Evolutionary conservation across 192 early-diverging fungal genomes (phyloP).

Genomic region (Coemansia sp.): DNA sequence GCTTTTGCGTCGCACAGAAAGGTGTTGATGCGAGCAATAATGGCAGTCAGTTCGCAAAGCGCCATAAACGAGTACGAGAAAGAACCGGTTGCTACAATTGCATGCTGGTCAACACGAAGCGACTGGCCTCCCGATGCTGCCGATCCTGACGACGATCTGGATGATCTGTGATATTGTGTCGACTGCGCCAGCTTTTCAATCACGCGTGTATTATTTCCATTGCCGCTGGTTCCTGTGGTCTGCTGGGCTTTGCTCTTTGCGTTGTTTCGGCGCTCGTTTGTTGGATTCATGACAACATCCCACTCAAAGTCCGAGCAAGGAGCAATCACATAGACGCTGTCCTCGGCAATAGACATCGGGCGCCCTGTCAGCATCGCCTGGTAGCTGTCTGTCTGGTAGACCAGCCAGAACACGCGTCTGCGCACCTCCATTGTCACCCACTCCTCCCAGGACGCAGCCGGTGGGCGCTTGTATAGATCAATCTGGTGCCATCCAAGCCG

Average conservation of each 20-base stretch:
- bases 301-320: constrained; percentile 55
- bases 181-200: constrained; percentile 6
- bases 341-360: constrained; percentile 47
- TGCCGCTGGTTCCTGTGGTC: neutral
- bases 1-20: constrained; percentile 52
- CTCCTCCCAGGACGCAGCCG: constrained; percentile 38
- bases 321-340: constrained; percentile 48
- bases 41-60: constrained; percentile 51
- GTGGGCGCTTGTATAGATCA: constrained; percentile 42
- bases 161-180: constrained; percentile 19
- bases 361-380: constrained; percentile 54
- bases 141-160: constrained; percentile 35
- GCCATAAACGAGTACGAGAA: constrained; percentile 57
- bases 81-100: constrained; percentile 51
- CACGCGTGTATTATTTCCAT: neutral
- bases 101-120: constrained; percentile 29
- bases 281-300: constrained; percentile 33
- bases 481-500: constrained; percentile 49
- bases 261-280: neutral
- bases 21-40: constrained; percentile 43
- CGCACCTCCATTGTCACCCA: constrained; percentile 43
- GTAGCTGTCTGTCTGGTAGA: constrained; percentile 56
- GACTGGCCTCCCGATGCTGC: constrained; percentile 22
- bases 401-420: constrained; percentile 52
- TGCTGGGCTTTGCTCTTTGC: neutral